Evolutionary conservation across 257 asterid genomes (phyloP).

Genomic region (Scutellaria minor): DNA sequence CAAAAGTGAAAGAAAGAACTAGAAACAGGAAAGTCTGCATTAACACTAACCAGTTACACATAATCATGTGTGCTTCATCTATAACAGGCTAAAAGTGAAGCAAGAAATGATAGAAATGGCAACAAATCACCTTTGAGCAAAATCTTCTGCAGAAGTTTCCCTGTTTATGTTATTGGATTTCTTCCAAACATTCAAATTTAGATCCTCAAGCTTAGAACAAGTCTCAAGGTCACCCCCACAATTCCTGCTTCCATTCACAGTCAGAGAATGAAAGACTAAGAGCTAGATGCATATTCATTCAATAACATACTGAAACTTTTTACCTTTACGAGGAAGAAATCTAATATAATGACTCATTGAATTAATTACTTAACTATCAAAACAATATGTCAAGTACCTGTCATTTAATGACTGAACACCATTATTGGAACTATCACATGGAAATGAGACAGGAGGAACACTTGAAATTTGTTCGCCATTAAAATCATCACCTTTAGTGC

Average conservation of each 20-base stretch:
- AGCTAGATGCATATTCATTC: slow-evolving; percentile 25
- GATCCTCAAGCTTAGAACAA: slow-evolving; percentile 85
- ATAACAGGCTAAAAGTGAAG: slow-evolving; percentile 11
- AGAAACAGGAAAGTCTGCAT: slow-evolving; percentile 3
- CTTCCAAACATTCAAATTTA: slow-evolving; percentile 79
- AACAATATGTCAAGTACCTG: slow-evolving; percentile 48
- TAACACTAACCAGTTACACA: slow-evolving; percentile 7
- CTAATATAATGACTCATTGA: neutral
- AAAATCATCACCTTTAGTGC: slow-evolving; percentile 59
- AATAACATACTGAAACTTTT: neutral
- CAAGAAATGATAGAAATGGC: slow-evolving; percentile 33
- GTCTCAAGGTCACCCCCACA: slow-evolving; percentile 70
- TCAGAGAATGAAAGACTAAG: slow-evolving; percentile 35
- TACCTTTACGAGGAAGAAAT: slow-evolving; percentile 14
- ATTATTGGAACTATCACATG: slow-evolving; percentile 38
- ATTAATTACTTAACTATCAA: slow-evolving; percentile 14
- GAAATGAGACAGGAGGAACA: slow-evolving; percentile 40
- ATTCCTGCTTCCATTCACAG: slow-evolving; percentile 60
- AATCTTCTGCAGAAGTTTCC: slow-evolving; percentile 57
- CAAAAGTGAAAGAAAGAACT: slow-evolving; percentile 8
- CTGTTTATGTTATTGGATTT: slow-evolving; percentile 47
- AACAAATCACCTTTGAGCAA: slow-evolving; percentile 54
- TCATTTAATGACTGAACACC: slow-evolving; percentile 42
- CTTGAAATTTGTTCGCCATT: slow-evolving; percentile 58
- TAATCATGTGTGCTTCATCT: slow-evolving; percentile 16